These are phyloP conservation scores for Thelonectria olida DNA, from an alignment of 2,329 filamentous ascomycete genomes.

Conservation along the genomic window DNA sequence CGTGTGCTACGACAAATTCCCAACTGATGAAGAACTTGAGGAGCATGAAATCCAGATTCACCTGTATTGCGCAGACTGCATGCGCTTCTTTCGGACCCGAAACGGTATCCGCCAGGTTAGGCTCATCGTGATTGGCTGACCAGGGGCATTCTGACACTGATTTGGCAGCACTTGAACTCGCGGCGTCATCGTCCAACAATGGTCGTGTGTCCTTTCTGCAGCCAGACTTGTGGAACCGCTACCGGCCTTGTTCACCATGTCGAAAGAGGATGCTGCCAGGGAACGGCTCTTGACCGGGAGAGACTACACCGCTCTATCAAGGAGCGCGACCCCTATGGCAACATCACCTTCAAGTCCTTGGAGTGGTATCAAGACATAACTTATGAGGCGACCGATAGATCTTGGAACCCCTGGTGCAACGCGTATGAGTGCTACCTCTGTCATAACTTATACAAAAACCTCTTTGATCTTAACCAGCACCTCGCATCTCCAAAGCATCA, in stretches of 20 bases:
- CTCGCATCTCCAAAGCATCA: conserved; percentile 58
- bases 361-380: conserved; percentile 49
- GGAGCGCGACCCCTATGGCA: conserved; percentile 54
- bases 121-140: not conserved
- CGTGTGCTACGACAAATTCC: conserved; percentile 32
- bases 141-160: not conserved
- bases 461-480: conserved; percentile 58
- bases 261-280: conserved; percentile 62
- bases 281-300: conserved; percentile 58
- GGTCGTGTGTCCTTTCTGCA: conserved; percentile 65
- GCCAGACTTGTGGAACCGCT: conserved; percentile 54
- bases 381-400: conserved; percentile 49
- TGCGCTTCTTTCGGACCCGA: conserved; percentile 42
- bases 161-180: conserved; percentile 63
- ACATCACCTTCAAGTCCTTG: conserved; percentile 63
- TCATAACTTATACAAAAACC: conserved; percentile 49
- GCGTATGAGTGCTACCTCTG: conserved; percentile 54
- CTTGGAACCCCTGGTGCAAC: conserved; percentile 53
- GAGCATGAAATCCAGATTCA: conserved; percentile 44
- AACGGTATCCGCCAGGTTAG: conserved; percentile 31
- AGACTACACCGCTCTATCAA: conserved; percentile 56
- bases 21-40: not conserved
- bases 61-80: conserved; percentile 46
- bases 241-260: conserved; percentile 66
- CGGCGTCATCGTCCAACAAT: conserved; percentile 48